Base-by-base conservation (phyloP, 345 rosid genomes). In the Salix caprea region DNA sequence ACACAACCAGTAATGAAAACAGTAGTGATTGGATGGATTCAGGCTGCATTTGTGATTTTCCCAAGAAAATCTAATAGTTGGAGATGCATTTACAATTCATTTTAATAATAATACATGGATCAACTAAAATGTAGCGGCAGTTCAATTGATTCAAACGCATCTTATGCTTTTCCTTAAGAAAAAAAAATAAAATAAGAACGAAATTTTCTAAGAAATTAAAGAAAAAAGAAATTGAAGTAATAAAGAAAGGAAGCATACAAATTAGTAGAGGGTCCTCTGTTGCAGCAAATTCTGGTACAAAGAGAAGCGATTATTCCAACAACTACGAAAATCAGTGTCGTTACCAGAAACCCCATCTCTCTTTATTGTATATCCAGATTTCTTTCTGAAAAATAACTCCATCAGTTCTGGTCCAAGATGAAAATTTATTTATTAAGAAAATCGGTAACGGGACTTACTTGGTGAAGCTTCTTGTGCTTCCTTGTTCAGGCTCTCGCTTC, bases 261-360 rank as follows among this genome's bases (percentile, higher is more conserved):
- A 84, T 94, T 96, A 13, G 99, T 74, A 72, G 98, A 88, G 58
- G 97, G 96, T 32, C 99, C 97, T 79, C 87, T 85, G 82, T 88
- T 91, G 90, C 90, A 96, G 88, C 97, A 96, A 76, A 94, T 92
- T 89, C 96, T 88, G 76, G 88, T 89, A 82, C 96, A 92, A 64
- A 96, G 79, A 11, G 91, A 88, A 36, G 89, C 89, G 69, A 96
- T 90, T 73, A 94, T 80, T 79, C 98, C 98, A 77, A 91, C 79
- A 85, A 91, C 93, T 19, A 74, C 80, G 88, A 94, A 96, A 69
- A 92, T 91, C 79, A 92, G 85, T 71, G 91, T 91, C 72, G 97
- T 96, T 26, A 94, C 87, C 52, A 94, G 71, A 80, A 96, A 96
- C 69, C 98, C 99, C 99, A 94, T 94, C 65, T 60, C 52, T 21